These are phyloP conservation scores for Wallacemonas collosoma DNA, from an alignment of 208 protist genomes.

Conservation along the genomic window DNA sequence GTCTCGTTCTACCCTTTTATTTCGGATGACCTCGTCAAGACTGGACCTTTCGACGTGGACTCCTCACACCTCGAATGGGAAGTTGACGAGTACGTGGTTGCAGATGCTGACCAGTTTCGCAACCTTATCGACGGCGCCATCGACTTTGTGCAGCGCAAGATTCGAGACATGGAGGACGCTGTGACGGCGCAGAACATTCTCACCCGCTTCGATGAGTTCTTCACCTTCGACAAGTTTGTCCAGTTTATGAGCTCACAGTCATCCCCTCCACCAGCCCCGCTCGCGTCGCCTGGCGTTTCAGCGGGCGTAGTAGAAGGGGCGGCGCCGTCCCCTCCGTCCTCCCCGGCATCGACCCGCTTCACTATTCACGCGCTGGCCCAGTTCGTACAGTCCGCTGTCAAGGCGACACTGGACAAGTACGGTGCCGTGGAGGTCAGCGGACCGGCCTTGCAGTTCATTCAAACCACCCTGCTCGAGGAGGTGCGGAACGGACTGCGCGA, in stretches of 20 bases:
- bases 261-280: not conserved
- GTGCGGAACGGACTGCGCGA: constrained; percentile 38
- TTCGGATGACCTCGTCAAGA: constrained; percentile 43
- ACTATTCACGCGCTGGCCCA: not conserved
- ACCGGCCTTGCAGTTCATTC: constrained; percentile 17
- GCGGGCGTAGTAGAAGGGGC: too few relatives aligned
- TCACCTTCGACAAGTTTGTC: constrained; percentile 9
- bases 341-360: not conserved
- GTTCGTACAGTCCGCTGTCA: not conserved
- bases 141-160: constrained; percentile 18
- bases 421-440: not conserved
- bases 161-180: constrained; percentile 14
- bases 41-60: constrained; percentile 46
- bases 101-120: constrained; percentile 29
- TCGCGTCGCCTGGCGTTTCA: not conserved
- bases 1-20: constrained; percentile 78
- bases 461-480: constrained; percentile 6
- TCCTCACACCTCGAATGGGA: constrained; percentile 47
- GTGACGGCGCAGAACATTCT: constrained; percentile 4
- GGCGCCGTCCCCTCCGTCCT: not conserved
- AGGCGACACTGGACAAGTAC: constrained; percentile 14
- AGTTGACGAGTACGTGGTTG: constrained; percentile 33
- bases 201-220: constrained; percentile 11
- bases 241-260: not conserved
- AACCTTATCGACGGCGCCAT: constrained; percentile 20